Conservation (phyloP, 116 monocot species). For the Papilionanthe hybrid region DNA sequence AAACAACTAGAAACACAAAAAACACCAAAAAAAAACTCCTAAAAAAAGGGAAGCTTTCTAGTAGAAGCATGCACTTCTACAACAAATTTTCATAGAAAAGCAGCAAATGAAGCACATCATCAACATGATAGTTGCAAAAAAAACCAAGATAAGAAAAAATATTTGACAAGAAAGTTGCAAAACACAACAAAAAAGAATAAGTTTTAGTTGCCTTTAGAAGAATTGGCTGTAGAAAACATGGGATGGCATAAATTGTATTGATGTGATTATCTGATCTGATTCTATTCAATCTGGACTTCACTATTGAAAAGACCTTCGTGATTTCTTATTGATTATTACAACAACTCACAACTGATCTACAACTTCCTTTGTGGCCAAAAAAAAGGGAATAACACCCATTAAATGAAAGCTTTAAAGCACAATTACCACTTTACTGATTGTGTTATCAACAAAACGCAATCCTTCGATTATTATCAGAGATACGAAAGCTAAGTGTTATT, state of each 20-base stretch:
- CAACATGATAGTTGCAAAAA: background rate
- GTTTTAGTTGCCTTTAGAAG: background rate
- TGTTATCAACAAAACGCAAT: too few species aligned
- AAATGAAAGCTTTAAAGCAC: background rate
- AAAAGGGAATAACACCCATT: background rate
- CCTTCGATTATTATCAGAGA: too few species aligned
- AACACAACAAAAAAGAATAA: background rate
- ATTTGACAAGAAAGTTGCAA: background rate
- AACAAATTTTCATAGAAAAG: background rate
- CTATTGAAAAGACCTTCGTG: too few species aligned
- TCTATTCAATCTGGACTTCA: too few species aligned
- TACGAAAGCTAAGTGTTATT: too few species aligned
- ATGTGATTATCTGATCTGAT: background rate
- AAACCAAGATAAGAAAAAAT: background rate
- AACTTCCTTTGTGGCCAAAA: background rate
- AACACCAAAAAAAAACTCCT: background rate
- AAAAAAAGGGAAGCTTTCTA: background rate
- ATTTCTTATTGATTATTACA: too few species aligned
- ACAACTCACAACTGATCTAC: too few species aligned
- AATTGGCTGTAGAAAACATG: constrained; percentile 1
- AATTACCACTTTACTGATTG: too few species aligned
- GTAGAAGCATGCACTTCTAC: background rate
- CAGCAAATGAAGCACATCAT: background rate
- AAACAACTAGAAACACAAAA: background rate
- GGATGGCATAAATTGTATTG: background rate